A percentile compares a stretch with the other conserved stretches of the same genome.
Evolutionary conservation across 106 monocot species (phyloP).

Genomic region (Dendrobium officinale): DNA sequence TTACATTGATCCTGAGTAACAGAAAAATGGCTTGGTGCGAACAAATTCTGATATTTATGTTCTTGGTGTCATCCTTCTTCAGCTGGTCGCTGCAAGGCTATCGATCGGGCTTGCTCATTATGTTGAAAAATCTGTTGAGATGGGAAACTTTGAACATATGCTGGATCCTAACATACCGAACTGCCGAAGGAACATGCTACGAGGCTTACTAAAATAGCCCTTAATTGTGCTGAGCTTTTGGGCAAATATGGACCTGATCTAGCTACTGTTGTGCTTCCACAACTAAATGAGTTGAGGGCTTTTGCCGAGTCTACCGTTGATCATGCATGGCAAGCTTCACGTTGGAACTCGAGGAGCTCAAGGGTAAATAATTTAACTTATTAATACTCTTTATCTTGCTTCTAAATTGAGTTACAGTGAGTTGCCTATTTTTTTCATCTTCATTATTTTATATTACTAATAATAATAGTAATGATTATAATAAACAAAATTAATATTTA

Average conservation of each 20-base stretch:
- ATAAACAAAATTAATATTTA: too few relatives aligned
- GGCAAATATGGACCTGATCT: conserved; percentile 53
- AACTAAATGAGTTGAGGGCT: conserved; percentile 23
- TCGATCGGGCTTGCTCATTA: conserved; percentile 48
- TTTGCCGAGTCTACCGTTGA: conserved; percentile 13
- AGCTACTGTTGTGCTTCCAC: conserved; percentile 32
- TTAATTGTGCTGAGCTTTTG: conserved; percentile 47
- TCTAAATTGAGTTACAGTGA: background rate
- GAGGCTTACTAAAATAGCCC: conserved; percentile 28
- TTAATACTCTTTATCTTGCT: background rate
- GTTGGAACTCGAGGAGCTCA: background rate
- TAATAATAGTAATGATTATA: too few relatives aligned
- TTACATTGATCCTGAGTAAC: conserved; percentile 76
- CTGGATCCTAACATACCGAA: conserved; percentile 32
- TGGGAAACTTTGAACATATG: conserved; percentile 25
- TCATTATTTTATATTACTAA: too few relatives aligned
- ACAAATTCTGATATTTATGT: conserved; percentile 57
- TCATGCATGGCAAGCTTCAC: background rate
- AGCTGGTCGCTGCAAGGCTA: conserved; percentile 37
- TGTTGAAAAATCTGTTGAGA: conserved; percentile 28
- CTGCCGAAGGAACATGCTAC: conserved; percentile 45
- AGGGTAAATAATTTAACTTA: background rate
- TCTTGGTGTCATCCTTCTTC: conserved; percentile 58
- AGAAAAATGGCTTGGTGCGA: conserved; percentile 52
- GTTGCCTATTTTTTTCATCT: too few relatives aligned